A percentile compares a stretch with the other conserved stretches of the same genome.
Conservation (phyloP, 495 filamentous ascomycete genomes). For the Tuber magnatum region DNA sequence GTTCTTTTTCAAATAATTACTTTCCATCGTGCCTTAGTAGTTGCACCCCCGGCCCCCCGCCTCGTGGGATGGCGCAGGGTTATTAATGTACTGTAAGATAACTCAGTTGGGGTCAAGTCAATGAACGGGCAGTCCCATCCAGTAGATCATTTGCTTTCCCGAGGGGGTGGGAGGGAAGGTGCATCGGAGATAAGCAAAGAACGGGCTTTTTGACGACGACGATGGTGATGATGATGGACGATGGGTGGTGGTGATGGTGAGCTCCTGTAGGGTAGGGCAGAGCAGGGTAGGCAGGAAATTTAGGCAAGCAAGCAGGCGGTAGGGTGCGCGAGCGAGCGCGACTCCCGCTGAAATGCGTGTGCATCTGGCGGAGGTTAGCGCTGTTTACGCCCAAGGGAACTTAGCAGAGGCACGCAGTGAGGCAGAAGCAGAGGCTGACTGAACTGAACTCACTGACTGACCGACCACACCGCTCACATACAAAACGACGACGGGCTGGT, state of each 20-base stretch:
- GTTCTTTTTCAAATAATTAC: neutral
- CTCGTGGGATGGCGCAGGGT: neutral
- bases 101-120: neutral
- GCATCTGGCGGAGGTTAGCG: slow-evolving; percentile 2
- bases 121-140: neutral
- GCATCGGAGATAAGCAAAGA: slow-evolving; percentile 3
- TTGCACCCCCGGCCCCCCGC: neutral
- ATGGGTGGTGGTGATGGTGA: neutral
- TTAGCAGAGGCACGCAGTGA: neutral
- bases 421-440: slow-evolving; percentile 1
- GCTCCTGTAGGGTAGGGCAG: slow-evolving; percentile 4
- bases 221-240: neutral
- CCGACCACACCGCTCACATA: slow-evolving; percentile 1
- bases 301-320: neutral
- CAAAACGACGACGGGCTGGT: neutral
- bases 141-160: slow-evolving; percentile 1
- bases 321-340: slow-evolving; percentile 1
- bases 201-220: neutral
- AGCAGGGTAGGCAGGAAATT: neutral
- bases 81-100: neutral
- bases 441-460: neutral
- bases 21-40: neutral
- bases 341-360: neutral
- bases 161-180: neutral
- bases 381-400: slow-evolving; percentile 2